A percentile compares a stretch with the other conserved stretches of the same genome.
phyloP scores from a whole-genome alignment of 495 filamentous ascomycete species.

The Lasiosphaeriaceae sp. region DNA sequence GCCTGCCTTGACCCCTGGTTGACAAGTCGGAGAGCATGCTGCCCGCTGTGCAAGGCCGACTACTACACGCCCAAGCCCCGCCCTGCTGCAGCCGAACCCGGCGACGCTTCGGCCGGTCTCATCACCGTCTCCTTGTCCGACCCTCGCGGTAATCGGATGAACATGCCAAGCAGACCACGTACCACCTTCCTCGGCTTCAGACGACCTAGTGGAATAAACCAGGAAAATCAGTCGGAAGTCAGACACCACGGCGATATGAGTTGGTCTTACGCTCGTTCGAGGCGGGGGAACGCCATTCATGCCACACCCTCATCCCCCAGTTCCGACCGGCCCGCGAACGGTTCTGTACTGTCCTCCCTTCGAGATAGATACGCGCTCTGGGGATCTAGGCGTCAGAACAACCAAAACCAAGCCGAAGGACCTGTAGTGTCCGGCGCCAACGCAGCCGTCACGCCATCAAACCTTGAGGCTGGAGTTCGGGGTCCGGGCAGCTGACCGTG shows the following conservation, averaged over 20 bases:
- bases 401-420: background rate
- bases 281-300: background rate
- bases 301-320: background rate
- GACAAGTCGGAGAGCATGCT: constrained; percentile 87
- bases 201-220: constrained; percentile 11
- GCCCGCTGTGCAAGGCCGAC: constrained; percentile 94
- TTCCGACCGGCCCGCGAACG: background rate
- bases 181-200: constrained; percentile 25
- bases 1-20: constrained; percentile 95
- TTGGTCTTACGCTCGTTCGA: background rate
- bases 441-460: constrained; percentile 26
- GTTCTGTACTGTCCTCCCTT: constrained; percentile 13
- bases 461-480: constrained; percentile 32
- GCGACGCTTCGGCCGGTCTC: constrained; percentile 20
- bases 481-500: background rate
- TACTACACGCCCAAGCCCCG: constrained; percentile 91
- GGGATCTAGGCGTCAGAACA: constrained; percentile 3
- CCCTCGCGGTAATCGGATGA: constrained; percentile 35
- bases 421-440: constrained; percentile 13
- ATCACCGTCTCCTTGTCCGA: constrained; percentile 23
- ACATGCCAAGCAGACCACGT: constrained; percentile 31
- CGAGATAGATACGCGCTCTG: constrained; percentile 15
- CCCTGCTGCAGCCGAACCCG: constrained; percentile 31
- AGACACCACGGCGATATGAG: background rate
- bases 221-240: background rate